Conservation (phyloP, 2,329 filamentous ascomycete species). For the Pseudogymnoascus sp. region DNA sequence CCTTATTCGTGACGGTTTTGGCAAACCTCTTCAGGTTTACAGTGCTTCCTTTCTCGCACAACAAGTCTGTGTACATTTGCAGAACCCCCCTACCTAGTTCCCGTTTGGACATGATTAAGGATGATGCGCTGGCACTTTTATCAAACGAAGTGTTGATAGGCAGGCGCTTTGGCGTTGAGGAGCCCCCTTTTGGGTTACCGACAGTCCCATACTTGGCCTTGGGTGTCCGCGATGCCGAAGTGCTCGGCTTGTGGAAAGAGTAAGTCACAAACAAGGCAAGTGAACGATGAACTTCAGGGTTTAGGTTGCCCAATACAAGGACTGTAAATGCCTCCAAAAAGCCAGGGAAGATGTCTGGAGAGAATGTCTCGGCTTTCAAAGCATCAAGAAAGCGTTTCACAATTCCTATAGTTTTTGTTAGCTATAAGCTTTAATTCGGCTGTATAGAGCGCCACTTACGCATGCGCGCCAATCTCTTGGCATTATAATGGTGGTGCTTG, state of each 20-base stretch:
- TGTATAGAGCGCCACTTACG: conserved; percentile 49
- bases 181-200: conserved; percentile 32
- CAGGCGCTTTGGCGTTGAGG: conserved; percentile 24
- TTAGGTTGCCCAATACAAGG: conserved; percentile 72
- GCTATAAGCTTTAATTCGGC: conserved; percentile 1
- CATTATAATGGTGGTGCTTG: conserved; percentile 88
- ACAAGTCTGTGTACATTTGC: conserved; percentile 66
- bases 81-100: conserved; percentile 70
- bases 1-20: conserved; percentile 90
- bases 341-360: conserved; percentile 61
- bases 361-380: conserved; percentile 75
- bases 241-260: conserved; percentile 60
- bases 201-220: conserved; percentile 40
- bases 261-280: conserved; percentile 91
- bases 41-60: conserved; percentile 66
- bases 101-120: conserved; percentile 49
- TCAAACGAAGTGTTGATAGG: conserved; percentile 23
- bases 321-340: conserved; percentile 75
- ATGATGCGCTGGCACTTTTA: conserved; percentile 28
- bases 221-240: conserved; percentile 45
- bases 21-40: conserved; percentile 78
- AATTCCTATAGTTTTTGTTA: conserved; percentile 52
- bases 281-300: conserved; percentile 76
- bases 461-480: conserved; percentile 79
- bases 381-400: conserved; percentile 86